Percentiles rank a stretch among this genome's conserved stretches.
phyloP scores from a whole-genome alignment of 2,329 filamentous ascomycete genomes.

The Rosellinia necatrix region DNA sequence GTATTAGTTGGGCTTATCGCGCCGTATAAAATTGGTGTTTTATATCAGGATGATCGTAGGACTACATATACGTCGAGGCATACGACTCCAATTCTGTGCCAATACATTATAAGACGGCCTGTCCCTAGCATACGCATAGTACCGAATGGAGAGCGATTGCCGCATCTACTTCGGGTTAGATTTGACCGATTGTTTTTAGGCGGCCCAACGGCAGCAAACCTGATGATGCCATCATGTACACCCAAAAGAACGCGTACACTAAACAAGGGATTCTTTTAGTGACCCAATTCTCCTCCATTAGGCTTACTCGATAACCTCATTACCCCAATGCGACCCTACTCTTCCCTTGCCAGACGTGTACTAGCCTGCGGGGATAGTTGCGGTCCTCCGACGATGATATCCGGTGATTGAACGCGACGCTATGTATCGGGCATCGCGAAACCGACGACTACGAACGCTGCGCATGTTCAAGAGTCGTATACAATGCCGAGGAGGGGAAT shows the following conservation, averaged over 20 bases:
- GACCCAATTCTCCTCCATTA: conserved; percentile 29
- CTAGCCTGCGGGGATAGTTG: background rate
- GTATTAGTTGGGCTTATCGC: background rate
- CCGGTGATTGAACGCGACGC: background rate
- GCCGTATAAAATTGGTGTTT: background rate
- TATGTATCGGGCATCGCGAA: background rate
- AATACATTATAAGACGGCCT: background rate
- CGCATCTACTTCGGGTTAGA: background rate
- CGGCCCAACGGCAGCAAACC: background rate
- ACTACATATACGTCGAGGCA: background rate
- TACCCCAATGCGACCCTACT: conserved; percentile 7
- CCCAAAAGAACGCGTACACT: background rate
- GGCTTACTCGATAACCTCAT: conserved; percentile 4
- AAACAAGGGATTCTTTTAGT: background rate
- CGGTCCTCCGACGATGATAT: background rate
- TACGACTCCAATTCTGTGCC: background rate
- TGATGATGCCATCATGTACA: background rate
- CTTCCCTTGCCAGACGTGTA: background rate
- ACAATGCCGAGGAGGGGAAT: no score
- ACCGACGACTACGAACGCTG: background rate
- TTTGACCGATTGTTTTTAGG: conserved; percentile 27
- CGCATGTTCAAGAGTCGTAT: no score
- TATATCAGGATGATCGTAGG: background rate
- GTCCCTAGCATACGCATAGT: background rate
- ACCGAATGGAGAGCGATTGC: background rate